Conservation (phyloP, 441 rosid genomes). For the Arabidopsis lyrata region DNA sequence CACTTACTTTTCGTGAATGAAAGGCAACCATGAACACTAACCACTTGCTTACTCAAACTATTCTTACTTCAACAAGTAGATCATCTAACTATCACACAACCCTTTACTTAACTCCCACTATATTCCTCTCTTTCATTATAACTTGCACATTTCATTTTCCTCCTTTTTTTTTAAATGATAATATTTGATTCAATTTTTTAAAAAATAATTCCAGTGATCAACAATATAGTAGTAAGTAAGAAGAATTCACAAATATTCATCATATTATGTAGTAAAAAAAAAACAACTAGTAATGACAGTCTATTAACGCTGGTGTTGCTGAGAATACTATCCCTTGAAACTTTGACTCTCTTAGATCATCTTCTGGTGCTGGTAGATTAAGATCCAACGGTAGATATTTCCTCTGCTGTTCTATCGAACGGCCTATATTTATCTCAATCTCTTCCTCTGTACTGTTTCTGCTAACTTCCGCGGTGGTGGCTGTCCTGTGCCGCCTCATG, state of each 20-base stretch:
- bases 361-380: constrained; percentile 95
- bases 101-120: constrained; percentile 49
- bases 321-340: constrained; percentile 58
- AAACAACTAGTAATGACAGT: constrained; percentile 69
- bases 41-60: constrained; percentile 83
- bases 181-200: constrained; percentile 33
- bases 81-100: constrained; percentile 52
- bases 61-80: constrained; percentile 65
- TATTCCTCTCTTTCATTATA: constrained; percentile 36
- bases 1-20: constrained; percentile 87
- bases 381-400: constrained; percentile 74
- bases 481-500: constrained; percentile 89
- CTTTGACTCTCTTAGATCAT: constrained; percentile 62
- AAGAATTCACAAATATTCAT: constrained; percentile 53
- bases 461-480: constrained; percentile 34
- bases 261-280: neutral
- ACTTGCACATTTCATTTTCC: constrained; percentile 41
- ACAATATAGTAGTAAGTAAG: constrained; percentile 33
- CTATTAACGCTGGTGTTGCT: constrained; percentile 74
- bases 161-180: neutral
- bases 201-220: constrained; percentile 33
- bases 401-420: constrained; percentile 50
- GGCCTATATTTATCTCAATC: neutral
- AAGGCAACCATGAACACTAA: constrained; percentile 78
- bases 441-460: constrained; percentile 34